phyloP scores from a whole-genome alignment of 345 rosid species.

The Eucalyptus curtisii region DNA sequence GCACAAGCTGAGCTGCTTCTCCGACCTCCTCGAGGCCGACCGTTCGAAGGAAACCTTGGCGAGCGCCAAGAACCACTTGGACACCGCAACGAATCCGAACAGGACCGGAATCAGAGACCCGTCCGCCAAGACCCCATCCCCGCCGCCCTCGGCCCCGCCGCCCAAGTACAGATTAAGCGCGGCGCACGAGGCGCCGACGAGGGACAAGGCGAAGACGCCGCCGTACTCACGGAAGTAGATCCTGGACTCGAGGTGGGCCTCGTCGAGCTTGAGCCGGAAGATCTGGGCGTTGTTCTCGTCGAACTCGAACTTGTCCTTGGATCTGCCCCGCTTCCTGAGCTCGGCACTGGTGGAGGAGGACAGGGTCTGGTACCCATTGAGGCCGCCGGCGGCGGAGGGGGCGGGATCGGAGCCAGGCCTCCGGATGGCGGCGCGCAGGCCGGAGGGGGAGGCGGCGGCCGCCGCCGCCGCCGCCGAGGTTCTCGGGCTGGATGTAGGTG shows the following conservation, averaged over 20 bases:
- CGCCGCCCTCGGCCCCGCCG: not conserved
- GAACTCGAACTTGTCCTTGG: constrained; percentile 74
- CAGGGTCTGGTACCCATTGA: constrained; percentile 10
- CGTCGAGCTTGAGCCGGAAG: constrained; percentile 81
- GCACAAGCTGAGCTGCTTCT: constrained; percentile 47
- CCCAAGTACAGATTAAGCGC: constrained; percentile 32
- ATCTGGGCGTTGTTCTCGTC: constrained; percentile 92
- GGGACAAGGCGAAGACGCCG: constrained; percentile 24
- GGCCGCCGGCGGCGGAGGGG: not conserved
- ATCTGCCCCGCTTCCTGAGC: constrained; percentile 34
- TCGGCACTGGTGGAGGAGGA: constrained; percentile 26
- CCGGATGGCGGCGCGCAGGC: constrained; percentile 56
- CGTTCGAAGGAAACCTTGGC: constrained; percentile 55
- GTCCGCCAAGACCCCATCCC: constrained; percentile 28
- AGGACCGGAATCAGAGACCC: constrained; percentile 52
- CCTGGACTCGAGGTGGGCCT: constrained; percentile 60
- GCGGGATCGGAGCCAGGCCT: constrained; percentile 37
- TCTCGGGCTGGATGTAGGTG: constrained; percentile 90
- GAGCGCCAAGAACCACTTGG: constrained; percentile 34
- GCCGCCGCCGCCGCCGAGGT: constrained; percentile 34
- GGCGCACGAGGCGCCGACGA: constrained; percentile 34
- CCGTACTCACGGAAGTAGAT: constrained; percentile 52
- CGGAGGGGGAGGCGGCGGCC: constrained; percentile 16
- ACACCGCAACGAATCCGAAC: constrained; percentile 29
- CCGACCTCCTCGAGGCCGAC: constrained; percentile 82